Base-by-base conservation (phyloP, 495 filamentous ascomycete species). In the Talaromyces wortmannii region DNA sequence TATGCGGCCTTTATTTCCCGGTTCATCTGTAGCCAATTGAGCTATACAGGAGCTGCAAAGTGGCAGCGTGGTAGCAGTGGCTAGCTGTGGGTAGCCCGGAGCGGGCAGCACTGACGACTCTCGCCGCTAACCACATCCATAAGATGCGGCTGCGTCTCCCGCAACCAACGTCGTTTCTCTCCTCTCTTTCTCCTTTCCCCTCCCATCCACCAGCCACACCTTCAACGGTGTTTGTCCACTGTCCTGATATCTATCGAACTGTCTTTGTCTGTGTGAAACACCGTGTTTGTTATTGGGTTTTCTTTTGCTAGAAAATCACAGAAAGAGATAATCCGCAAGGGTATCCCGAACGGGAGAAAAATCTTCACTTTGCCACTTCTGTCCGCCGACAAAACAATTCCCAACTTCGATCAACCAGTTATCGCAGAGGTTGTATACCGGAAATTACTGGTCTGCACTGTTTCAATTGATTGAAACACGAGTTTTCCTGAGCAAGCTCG, bases 131-230 rank as follows among this genome's bases (percentile, higher is more conserved):
- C 36, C 13, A 13, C 36, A 10, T 40, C 36, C 36, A 13, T 5
- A 2, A 10, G 1, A 2, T 40, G 13, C 36, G 8, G 8, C 36
- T 8, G 36, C 23, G 23, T 23, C 23, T 23, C 4, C 23, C 23
- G 23, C 23, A 23, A 23, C 23, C 23, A 23, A 23, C 23, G 23
- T 23, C 23, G 23, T 23, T 23, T 4, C 4, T 23, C 23, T 23
- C 23, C 23, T 23, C 29, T 53, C 17, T 43, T 33, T 52, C 36
- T 31, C 36, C 31, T 31, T 31, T 40, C 43, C 50, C 12, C 16
- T 42, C 50, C 11, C 42, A 53, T 45, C 36, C 43, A 11, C 42
- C 52, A n/a, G 31, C 31, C 40, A 42, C 52, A 53, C 52, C 52
- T 45, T 33, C 30, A 23, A 52, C 42, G 52, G 52, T 53, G 52